A percentile compares a stretch with the other conserved stretches of the same genome.
Conservation (phyloP, 2,329 filamentous ascomycete species). For the Nannizziopsis arthrosporioides region DNA sequence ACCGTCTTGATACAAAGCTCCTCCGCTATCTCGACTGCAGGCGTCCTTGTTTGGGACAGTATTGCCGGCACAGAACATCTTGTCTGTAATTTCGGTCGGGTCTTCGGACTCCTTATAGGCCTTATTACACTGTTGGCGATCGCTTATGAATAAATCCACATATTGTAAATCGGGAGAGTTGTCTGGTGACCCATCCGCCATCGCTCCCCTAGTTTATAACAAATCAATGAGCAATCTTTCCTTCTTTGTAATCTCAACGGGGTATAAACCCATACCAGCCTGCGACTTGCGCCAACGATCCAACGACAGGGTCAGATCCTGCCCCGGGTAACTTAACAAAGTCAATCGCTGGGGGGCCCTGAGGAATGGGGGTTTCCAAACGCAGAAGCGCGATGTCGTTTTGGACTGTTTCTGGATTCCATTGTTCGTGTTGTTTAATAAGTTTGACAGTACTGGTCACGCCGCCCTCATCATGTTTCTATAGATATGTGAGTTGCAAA, state of each 20-base stretch:
- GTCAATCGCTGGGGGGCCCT: neutral
- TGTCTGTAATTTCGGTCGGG: neutral
- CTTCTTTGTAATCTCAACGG: neutral
- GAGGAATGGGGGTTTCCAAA: neutral
- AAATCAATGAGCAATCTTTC: neutral
- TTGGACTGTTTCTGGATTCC: neutral
- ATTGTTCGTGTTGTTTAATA: neutral
- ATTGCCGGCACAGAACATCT: neutral
- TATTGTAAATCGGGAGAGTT: neutral
- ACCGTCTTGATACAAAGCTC: neutral
- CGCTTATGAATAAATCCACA: neutral
- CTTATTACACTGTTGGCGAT: neutral
- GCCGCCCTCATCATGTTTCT: neutral
- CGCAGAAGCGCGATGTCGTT: neutral
- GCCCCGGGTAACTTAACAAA: neutral
- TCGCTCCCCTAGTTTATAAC: neutral
- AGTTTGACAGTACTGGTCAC: neutral
- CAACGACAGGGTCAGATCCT: neutral
- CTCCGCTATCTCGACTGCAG: neutral
- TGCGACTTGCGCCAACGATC: neutral
- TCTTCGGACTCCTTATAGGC: neutral
- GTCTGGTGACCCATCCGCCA: neutral
- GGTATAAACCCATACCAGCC: neutral
- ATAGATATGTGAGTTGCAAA: neutral
- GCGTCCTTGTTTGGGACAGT: neutral